Conservation (phyloP, 768 basidiomycete genomes). For the Dioszegia aurantiaca region DNA sequence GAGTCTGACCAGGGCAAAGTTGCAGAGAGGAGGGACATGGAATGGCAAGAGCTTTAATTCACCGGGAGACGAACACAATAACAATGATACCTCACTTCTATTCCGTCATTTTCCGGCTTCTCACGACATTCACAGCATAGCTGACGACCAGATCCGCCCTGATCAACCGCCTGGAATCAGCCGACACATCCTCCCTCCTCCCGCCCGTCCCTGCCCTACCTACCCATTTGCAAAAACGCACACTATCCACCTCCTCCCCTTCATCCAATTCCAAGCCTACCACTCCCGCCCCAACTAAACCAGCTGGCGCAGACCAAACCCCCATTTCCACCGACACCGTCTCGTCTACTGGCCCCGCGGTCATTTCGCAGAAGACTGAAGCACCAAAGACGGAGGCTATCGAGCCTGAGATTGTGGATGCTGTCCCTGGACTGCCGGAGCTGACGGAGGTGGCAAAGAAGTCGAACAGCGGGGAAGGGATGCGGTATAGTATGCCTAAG, state of each 20-base stretch:
- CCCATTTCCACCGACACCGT: constrained; percentile 15
- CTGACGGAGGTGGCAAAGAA: constrained; percentile 8
- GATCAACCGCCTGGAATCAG: constrained; percentile 41
- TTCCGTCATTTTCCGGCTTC: too few species aligned
- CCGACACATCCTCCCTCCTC: constrained; percentile 37
- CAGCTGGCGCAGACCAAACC: constrained; percentile 9
- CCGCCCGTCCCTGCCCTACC: constrained; percentile 45
- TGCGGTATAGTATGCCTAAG: constrained; percentile 21
- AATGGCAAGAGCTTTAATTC: too few species aligned
- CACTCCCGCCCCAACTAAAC: constrained; percentile 12
- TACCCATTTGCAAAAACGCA: constrained; percentile 22
- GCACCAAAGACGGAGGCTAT: constrained; percentile 26
- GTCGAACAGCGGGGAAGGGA: constrained; percentile 17
- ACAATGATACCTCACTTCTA: too few species aligned
- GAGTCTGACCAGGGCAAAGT: too few species aligned
- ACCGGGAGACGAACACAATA: too few species aligned
- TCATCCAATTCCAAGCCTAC: constrained; percentile 9
- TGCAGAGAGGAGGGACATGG: too few species aligned
- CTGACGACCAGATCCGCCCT: constrained; percentile 29
- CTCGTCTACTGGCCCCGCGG: constrained; percentile 30
- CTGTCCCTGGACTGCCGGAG: constrained; percentile 47
- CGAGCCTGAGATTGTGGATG: constrained; percentile 29
- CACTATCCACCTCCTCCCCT: constrained; percentile 15
- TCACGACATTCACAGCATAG: constrained; percentile 1
- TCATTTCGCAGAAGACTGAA: constrained; percentile 27